Percentiles rank a stretch among this genome's conserved stretches.
phyloP scores from a whole-genome alignment of 108 stramenopile species.

The Skeletonema potamos region DNA sequence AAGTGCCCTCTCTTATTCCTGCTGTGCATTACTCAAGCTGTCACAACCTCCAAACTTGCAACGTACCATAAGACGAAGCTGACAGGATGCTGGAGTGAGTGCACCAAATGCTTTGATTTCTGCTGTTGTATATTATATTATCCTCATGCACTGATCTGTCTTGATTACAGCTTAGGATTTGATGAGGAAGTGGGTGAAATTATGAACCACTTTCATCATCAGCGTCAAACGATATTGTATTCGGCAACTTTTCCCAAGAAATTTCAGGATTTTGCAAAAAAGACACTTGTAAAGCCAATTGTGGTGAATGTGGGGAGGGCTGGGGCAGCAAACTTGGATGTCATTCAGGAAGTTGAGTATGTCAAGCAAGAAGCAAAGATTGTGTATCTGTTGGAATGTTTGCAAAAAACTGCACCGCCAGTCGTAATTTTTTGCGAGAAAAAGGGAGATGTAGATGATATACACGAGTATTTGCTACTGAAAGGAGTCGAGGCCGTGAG shows the following conservation, averaged over 20 bases:
- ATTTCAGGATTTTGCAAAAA: slow-evolving; percentile 98
- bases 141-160: no score
- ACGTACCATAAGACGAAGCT: slow-evolving; percentile 99
- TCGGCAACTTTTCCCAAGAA: slow-evolving; percentile 99
- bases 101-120: no score
- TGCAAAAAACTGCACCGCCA: slow-evolving; percentile 99
- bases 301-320: slow-evolving; percentile 98
- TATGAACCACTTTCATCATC: slow-evolving; percentile 91
- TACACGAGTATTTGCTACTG: slow-evolving; percentile 97
- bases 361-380: slow-evolving; percentile 98
- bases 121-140: no score
- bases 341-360: slow-evolving; percentile 99
- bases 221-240: slow-evolving; percentile 97
- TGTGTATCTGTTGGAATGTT: slow-evolving; percentile 93
- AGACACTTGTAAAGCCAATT: slow-evolving; percentile 92
- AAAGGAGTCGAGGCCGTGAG: slow-evolving; percentile 97
- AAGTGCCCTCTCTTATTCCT: no score
- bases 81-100: slow-evolving; percentile 99
- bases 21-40: no score
- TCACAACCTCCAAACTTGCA: no score
- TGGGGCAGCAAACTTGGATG: slow-evolving; percentile 98
- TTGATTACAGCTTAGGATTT: slow-evolving; percentile 93
- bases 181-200: slow-evolving; percentile 97
- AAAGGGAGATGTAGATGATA: slow-evolving; percentile 97
- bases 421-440: slow-evolving; percentile 97